Percentiles rank a stretch among this genome's conserved stretches.
phyloP scores from a whole-genome alignment of 2,329 filamentous ascomycete species.

The Exophiala lecanii-corni region DNA sequence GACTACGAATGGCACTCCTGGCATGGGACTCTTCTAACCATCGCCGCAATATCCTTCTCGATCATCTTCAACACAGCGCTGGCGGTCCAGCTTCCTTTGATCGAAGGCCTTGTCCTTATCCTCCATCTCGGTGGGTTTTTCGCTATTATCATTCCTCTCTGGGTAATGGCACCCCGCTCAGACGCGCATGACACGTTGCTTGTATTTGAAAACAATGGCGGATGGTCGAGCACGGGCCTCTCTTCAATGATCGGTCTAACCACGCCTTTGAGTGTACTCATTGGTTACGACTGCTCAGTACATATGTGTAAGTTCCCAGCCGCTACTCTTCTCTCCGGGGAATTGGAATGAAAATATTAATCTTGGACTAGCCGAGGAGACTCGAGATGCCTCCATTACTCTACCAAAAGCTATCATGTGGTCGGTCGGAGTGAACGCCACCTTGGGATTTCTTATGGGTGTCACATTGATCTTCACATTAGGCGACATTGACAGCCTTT shows the following conservation, averaged over 20 bases:
- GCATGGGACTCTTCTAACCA: slow-evolving; percentile 26
- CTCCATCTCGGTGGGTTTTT: slow-evolving; percentile 47
- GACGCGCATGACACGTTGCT: slow-evolving; percentile 34
- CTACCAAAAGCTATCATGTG: slow-evolving; percentile 48
- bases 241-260: slow-evolving; percentile 26
- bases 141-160: slow-evolving; percentile 37
- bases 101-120: slow-evolving; percentile 49
- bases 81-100: slow-evolving; percentile 34
- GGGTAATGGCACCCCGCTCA: slow-evolving; percentile 36
- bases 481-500: slow-evolving; percentile 34
- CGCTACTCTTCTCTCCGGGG: too few species aligned
- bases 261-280: slow-evolving; percentile 17
- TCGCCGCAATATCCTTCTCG: slow-evolving; percentile 12
- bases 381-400: slow-evolving; percentile 44
- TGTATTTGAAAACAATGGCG: slow-evolving; percentile 35
- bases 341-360: too few species aligned
- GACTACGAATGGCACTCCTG: slow-evolving; percentile 23
- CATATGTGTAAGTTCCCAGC: slow-evolving; percentile 9
- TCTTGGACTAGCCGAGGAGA: slow-evolving; percentile 41
- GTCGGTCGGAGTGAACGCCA: slow-evolving; percentile 45
- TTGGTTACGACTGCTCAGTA: slow-evolving; percentile 12
- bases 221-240: slow-evolving; percentile 29
- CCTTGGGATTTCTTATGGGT: slow-evolving; percentile 43
- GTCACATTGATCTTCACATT: slow-evolving; percentile 43
- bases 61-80: slow-evolving; percentile 23